Percentiles rank a stretch among this genome's conserved stretches.
Conservation (phyloP, 305 asterid genomes). For the Coffea humblotiana region DNA sequence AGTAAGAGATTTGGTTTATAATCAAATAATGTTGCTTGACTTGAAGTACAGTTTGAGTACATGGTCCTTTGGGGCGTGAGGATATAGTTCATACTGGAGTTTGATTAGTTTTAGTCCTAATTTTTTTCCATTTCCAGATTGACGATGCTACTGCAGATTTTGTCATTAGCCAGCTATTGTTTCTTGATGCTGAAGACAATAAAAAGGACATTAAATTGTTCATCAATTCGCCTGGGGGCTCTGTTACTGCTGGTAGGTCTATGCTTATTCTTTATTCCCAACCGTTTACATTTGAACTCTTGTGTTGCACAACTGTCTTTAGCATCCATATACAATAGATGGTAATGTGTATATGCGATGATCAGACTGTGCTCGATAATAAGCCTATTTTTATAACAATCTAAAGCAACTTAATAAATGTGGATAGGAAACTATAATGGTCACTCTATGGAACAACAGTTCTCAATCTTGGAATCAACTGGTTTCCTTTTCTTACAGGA, state of each 20-base stretch:
- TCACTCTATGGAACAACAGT: background rate
- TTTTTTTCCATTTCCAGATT: slow-evolving; percentile 46
- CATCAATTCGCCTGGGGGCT: slow-evolving; percentile 94
- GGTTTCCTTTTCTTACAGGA: background rate
- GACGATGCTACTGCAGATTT: slow-evolving; percentile 86
- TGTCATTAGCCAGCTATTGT: slow-evolving; percentile 71
- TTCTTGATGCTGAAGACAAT: slow-evolving; percentile 79
- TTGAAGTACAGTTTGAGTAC: background rate
- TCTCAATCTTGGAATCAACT: background rate
- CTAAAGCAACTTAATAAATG: background rate
- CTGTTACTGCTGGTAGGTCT: slow-evolving; percentile 77
- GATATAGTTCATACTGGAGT: slow-evolving; percentile 1
- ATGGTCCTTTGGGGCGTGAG: background rate
- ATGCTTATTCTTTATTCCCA: background rate
- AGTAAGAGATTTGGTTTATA: background rate
- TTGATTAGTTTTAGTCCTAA: background rate
- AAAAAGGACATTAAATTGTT: slow-evolving; percentile 74
- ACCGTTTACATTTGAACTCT: background rate
- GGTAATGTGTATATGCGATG: background rate
- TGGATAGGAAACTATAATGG: background rate
- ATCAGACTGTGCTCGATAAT: background rate
- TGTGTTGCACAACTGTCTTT: background rate
- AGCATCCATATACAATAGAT: background rate
- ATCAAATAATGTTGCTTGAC: background rate
- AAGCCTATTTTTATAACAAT: background rate